These are phyloP conservation scores for Gossypium australe DNA, from an alignment of 345 rosid genomes.

Conservation along the genomic window DNA sequence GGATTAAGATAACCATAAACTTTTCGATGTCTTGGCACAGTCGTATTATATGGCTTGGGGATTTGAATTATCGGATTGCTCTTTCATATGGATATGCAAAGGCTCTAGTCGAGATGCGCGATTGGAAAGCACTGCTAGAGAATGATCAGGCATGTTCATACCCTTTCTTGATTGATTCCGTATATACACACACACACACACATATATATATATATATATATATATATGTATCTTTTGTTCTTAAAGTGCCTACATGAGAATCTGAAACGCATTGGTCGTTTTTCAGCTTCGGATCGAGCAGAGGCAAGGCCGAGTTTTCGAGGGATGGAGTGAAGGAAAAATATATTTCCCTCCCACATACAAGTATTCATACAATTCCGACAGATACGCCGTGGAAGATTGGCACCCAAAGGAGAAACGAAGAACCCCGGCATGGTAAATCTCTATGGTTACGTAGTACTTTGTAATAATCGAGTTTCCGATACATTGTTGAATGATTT, in stretches of 20 bases:
- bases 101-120: conserved; percentile 94
- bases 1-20: background rate
- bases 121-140: conserved; percentile 87
- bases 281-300: conserved; percentile 81
- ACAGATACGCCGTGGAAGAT: conserved; percentile 81
- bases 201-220: too few species aligned
- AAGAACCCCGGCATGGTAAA: conserved; percentile 96
- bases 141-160: conserved; percentile 75
- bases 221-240: background rate
- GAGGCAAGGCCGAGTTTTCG: conserved; percentile 62
- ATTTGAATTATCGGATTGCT: conserved; percentile 91
- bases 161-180: background rate
- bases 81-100: conserved; percentile 78
- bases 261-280: conserved; percentile 11
- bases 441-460: background rate
- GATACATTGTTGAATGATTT: background rate
- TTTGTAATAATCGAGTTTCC: too few species aligned
- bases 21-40: conserved; percentile 36
- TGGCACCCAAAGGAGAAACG: conserved; percentile 82
- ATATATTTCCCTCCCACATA: conserved; percentile 97
- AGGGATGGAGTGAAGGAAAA: conserved; percentile 92
- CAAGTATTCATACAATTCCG: conserved; percentile 95
- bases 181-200: background rate
- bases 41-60: conserved; percentile 95
- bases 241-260: background rate